Evolutionary conservation across 768 basidiomycete species (phyloP).

Genomic region (Austroboletus eburneus): DNA sequence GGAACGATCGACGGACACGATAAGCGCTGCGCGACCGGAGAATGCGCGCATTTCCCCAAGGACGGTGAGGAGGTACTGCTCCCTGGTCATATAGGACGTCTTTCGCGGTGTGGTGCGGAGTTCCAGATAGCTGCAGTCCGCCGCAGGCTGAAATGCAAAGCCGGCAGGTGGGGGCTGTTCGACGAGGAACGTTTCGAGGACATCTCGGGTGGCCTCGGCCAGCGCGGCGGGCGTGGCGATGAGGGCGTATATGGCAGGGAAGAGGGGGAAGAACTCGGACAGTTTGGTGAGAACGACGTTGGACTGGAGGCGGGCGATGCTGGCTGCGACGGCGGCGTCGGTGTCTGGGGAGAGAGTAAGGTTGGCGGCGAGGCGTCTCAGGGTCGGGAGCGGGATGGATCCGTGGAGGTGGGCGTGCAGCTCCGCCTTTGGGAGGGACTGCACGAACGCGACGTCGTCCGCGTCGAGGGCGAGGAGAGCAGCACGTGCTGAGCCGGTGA

Average conservation of each 20-base stretch:
- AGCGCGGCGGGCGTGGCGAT: conserved; percentile 59
- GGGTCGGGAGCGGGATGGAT: conserved; percentile 64
- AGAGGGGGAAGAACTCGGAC: conserved; percentile 70
- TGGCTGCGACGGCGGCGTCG: conserved; percentile 39
- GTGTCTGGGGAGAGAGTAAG: conserved; percentile 21
- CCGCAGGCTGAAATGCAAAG: conserved; percentile 31
- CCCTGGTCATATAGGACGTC: conserved; percentile 53
- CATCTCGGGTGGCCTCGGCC: conserved; percentile 54
- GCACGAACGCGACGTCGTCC: conserved; percentile 55
- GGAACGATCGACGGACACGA: conserved; percentile 72
- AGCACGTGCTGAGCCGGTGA: conserved; percentile 33
- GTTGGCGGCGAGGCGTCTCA: conserved; percentile 58
- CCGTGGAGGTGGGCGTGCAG: conserved; percentile 86
- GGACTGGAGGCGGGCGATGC: conserved; percentile 38
- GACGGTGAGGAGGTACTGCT: conserved; percentile 61
- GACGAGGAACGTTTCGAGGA: conserved; percentile 57
- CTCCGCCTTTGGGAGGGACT: conserved; percentile 72
- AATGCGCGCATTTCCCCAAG: conserved; percentile 63
- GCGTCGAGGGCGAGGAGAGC: conserved; percentile 54
- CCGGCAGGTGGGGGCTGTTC: conserved; percentile 20
- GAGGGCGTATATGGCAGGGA: conserved; percentile 75
- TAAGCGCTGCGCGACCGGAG: conserved; percentile 49
- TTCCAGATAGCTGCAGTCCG: conserved; percentile 72
- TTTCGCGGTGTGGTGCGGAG: conserved; percentile 75
- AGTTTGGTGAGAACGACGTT: conserved; percentile 48